Base-by-base conservation (phyloP, 78 protist species). In the Dictyostelium discoideum region DNA sequence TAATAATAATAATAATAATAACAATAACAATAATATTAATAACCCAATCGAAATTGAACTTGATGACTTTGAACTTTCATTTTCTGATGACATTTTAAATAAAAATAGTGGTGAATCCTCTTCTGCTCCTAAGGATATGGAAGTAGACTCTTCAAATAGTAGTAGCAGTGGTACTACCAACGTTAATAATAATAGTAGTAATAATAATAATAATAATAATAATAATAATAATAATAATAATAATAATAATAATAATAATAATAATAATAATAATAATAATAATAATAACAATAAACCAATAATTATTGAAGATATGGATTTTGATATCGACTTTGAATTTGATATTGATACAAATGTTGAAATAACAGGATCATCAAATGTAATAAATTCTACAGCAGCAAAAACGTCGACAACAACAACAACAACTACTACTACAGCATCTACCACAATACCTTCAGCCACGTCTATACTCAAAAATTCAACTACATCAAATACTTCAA, bases 231-330 rank as follows among this genome's bases (percentile, higher is more conserved):
- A 81, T 50, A 48, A 50, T 81, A 81, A 2, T 50, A 24, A 24
- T 13, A 26, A 81, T 24, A 42, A 11, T 32, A 77, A 37, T 29
- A 74, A 73, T 73, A 73, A 73, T 73, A 73, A 73, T 73, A 73
- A 73, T 73, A 73, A 73, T 73, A 73, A 73, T 73, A 73, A 73
- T 24, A 73, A 73, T 73, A 73, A 73, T 73, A 73, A 81, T 50
- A 48, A 50, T 81, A 81, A 2, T 50, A 24, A 24, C 26, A 26
- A 81, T 24, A 42, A 11, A 13, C 32, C 85, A 26, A 48, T n/a
- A 42, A 78, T 44, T 39, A 42, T 74, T 24, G 81, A 77, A 14
- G 54, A 20, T 24, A 39, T 32, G 7, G 44, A 74, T 37, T 74
- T 76, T 20, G 60, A 78, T 44, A 26, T 76, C 2, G 60, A 78